Conservation (phyloP, 345 rosid species). For the Iberis pinnata region DNA sequence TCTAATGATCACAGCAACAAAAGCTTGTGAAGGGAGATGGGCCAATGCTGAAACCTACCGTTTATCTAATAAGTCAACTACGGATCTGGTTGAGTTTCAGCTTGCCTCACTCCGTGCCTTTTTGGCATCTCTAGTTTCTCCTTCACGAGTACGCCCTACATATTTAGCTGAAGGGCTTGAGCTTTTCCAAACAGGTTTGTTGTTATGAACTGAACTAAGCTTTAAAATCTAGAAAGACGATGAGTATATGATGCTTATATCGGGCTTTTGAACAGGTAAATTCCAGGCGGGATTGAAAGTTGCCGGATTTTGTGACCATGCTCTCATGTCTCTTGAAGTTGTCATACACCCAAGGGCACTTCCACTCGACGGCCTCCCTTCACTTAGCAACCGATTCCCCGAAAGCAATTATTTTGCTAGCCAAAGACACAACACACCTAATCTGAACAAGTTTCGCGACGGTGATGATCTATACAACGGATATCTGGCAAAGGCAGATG, state of each 20-base stretch:
- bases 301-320: conserved; percentile 60
- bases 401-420: conserved; percentile 26
- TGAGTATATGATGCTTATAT: conserved; percentile 17
- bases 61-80: conserved; percentile 29
- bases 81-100: conserved; percentile 48
- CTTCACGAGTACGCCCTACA: conserved; percentile 46
- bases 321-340: conserved; percentile 68
- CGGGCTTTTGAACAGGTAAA: conserved; percentile 39
- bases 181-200: conserved; percentile 68
- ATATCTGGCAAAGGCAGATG: conserved; percentile 36
- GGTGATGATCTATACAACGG: conserved; percentile 37
- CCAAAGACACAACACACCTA: conserved; percentile 25
- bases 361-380: conserved; percentile 40
- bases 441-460: conserved; percentile 27
- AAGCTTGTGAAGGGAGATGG: conserved; percentile 53
- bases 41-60: conserved; percentile 36
- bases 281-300: conserved; percentile 47
- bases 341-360: conserved; percentile 79
- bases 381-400: conserved; percentile 23
- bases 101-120: conserved; percentile 68
- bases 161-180: conserved; percentile 59
- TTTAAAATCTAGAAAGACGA: neutral
- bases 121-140: conserved; percentile 70
- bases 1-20: conserved; percentile 47
- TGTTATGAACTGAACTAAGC: neutral